Evolutionary conservation across 371 early-diverging fungal species (phyloP).

Genomic region (Circinella umbellata): DNA sequence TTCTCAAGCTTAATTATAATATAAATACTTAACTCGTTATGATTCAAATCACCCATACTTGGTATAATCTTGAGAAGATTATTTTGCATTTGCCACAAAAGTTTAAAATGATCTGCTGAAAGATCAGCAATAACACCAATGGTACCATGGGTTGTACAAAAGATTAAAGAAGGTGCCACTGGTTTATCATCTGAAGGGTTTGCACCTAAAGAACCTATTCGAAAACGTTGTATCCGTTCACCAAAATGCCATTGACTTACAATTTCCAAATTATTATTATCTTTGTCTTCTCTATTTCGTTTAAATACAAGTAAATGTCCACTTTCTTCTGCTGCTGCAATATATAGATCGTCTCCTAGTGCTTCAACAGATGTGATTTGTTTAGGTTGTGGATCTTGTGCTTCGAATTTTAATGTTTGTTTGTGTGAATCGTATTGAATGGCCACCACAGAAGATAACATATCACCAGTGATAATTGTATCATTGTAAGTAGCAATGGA

Average conservation of each 20-base stretch:
- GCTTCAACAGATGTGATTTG: constrained; percentile 73
- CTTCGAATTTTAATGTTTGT: constrained; percentile 65
- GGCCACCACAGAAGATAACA: constrained; percentile 38
- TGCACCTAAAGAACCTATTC: constrained; percentile 81
- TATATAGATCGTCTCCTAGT: constrained; percentile 61
- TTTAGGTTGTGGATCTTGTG: constrained; percentile 64
- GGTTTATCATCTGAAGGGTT: constrained; percentile 58
- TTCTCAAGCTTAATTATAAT: background rate
- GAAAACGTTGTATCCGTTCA: constrained; percentile 81
- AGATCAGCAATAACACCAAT: constrained; percentile 83
- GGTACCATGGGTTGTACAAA: constrained; percentile 80
- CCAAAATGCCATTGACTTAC: constrained; percentile 84
- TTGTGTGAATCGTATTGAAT: constrained; percentile 57
- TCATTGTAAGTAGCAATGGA: constrained; percentile 33
- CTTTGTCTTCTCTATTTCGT: constrained; percentile 32
- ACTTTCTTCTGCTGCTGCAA: constrained; percentile 68
- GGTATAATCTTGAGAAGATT: constrained; percentile 69
- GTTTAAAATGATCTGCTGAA: constrained; percentile 59
- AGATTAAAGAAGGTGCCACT: constrained; percentile 64
- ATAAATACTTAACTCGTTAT: constrained; percentile 59
- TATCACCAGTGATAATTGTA: constrained; percentile 35
- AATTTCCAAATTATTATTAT: constrained; percentile 56
- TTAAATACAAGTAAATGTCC: constrained; percentile 70
- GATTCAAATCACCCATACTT: constrained; percentile 69
- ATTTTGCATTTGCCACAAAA: constrained; percentile 74